These are phyloP conservation scores for Kazachstania psychrophila DNA, from an alignment of 805 yeast species.

Conservation along the genomic window DNA sequence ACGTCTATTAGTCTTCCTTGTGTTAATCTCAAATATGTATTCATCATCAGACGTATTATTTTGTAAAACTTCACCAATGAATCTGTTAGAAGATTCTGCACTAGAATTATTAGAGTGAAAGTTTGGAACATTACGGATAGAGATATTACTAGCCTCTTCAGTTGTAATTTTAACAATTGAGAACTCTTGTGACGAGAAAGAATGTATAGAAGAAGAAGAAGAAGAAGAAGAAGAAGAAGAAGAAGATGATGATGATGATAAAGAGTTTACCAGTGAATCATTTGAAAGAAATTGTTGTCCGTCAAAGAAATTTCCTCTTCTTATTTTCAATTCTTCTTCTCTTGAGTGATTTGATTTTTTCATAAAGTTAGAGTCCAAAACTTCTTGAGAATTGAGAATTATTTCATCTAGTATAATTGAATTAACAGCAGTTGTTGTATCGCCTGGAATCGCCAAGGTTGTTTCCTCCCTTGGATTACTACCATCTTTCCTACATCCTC, in stretches of 20 bases:
- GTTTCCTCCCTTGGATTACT: background rate
- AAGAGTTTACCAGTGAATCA: background rate
- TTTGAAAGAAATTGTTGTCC: background rate
- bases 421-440: background rate
- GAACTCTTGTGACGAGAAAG: background rate
- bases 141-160: too few relatives aligned
- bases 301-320: background rate
- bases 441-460: background rate
- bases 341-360: background rate
- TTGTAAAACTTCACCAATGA: too few relatives aligned
- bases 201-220: background rate
- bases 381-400: background rate
- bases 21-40: too few relatives aligned
- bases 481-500: too few relatives aligned
- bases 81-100: too few relatives aligned
- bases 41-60: too few relatives aligned
- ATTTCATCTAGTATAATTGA: background rate
- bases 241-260: background rate
- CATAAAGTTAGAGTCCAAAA: background rate
- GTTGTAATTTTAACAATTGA: background rate
- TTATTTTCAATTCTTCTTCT: background rate
- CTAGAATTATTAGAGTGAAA: too few relatives aligned
- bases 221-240: slow-evolving; percentile 1
- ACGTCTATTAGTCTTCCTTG: too few relatives aligned
- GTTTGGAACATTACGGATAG: too few relatives aligned